phyloP scores from a whole-genome alignment of 2,329 filamentous ascomycete species.

The Botrytis fabae region DNA sequence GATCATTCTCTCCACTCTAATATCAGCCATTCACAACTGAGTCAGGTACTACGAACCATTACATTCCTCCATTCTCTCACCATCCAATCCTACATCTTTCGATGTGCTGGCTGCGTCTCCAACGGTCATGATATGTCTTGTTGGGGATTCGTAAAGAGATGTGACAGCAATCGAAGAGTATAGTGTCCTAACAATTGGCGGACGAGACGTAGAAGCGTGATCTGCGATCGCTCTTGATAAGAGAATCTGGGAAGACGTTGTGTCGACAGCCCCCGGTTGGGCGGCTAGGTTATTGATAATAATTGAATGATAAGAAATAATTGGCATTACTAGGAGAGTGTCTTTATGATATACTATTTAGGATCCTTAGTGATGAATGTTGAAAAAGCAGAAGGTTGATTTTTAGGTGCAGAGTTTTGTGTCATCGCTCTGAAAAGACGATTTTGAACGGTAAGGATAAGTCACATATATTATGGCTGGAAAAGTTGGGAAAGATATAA shows the following conservation, averaged over 20 bases:
- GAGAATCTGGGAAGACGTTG: slow-evolving; percentile 50
- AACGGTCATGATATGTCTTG: slow-evolving; percentile 37
- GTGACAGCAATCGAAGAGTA: slow-evolving; percentile 28
- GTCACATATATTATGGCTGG: background rate
- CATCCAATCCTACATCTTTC: slow-evolving; percentile 15
- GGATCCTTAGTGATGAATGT: background rate
- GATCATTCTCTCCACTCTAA: too few relatives aligned
- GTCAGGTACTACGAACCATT: background rate
- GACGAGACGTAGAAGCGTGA: slow-evolving; percentile 26
- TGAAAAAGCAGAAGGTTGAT: background rate
- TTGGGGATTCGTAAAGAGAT: slow-evolving; percentile 36
- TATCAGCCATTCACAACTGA: background rate
- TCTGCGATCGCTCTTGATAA: slow-evolving; percentile 48
- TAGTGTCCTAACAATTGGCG: background rate
- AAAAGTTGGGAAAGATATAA: background rate
- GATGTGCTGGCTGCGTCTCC: slow-evolving; percentile 29
- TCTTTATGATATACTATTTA: background rate
- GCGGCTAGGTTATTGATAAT: slow-evolving; percentile 30
- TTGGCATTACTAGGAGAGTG: slow-evolving; percentile 26
- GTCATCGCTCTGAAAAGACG: slow-evolving; percentile 10
- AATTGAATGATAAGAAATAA: slow-evolving; percentile 34
- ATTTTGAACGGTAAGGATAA: slow-evolving; percentile 13
- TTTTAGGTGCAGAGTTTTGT: slow-evolving; percentile 15
- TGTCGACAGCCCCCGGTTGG: slow-evolving; percentile 35
- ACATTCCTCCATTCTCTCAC: background rate